Evolutionary conservation across 345 rosid genomes (phyloP), one percentile per base, ranked within the genome.

Genomic region (Tarenaya hassleriana): DNA sequence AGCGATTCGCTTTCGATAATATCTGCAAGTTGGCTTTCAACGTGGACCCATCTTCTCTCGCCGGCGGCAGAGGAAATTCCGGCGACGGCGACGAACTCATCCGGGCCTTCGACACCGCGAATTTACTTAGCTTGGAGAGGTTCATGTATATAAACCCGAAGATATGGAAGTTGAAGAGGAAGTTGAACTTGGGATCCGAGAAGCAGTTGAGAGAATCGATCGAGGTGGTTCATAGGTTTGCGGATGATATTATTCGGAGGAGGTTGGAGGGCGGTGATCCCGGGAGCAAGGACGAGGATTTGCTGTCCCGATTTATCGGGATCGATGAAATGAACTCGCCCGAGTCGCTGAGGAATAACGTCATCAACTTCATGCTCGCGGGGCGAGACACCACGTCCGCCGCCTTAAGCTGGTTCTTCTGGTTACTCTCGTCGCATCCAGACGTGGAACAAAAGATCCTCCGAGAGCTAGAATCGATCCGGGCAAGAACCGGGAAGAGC

Each of bases 1-100:
- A 66, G 18, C 58, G 86, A 13, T 78, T 83, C 50, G 73, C 92
- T 8, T 83, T 86, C 39, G 91, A 86, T 38, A 77, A 55, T 27
- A 79, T 83, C 9, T 83, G 86, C 60, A 83, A 68, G 18, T 72
- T 82, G n/a, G 80, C 92, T 0, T 67, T 86, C 51, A 88, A 86
- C 15, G 71, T 71, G 8, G 88, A 86, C 67, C 88, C 95, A 0
- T 75, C 75, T 15, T 78, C 76, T 34, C 75, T 83, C 1, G 68
- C 57, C 7, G 35, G 64, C 11, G 70, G 68, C n/a, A 49, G 72
- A 15, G 70, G 75, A 4, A 14, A 68, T 11, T 70, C 76, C 13
- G 41, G 74, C 4, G 81, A 82, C 14, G 53, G 70, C 7, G 68
- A 76, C 13, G 24, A 34, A 3, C 73, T 80, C 41, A 79, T 77